Evolutionary conservation across 1,284 basidiomycete species (phyloP).

Genomic region (Malassezia cuniculi): DNA sequence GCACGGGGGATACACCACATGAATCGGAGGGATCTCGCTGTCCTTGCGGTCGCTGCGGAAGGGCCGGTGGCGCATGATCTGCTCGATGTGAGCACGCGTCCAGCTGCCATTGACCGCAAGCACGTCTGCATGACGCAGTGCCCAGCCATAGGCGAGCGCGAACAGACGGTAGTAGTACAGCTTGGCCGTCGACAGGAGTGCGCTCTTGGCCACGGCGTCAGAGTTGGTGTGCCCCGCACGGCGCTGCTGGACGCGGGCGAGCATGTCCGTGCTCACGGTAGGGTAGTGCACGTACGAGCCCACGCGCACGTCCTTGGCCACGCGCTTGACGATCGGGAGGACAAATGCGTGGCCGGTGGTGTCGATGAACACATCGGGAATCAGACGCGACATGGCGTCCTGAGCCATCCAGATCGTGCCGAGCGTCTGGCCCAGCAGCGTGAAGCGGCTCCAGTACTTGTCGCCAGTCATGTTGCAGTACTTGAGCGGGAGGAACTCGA

Average conservation of each 20-base stretch:
- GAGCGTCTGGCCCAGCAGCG: constrained; percentile 76
- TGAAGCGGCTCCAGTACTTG: constrained; percentile 70
- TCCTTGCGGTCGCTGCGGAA: constrained; percentile 9
- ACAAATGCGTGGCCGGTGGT: constrained; percentile 97
- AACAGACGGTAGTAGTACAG: constrained; percentile 80
- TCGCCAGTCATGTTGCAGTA: constrained; percentile 67
- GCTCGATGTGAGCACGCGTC: constrained; percentile 71
- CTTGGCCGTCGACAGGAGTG: constrained; percentile 56
- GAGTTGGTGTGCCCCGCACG: constrained; percentile 57
- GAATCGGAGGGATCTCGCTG: constrained; percentile 43
- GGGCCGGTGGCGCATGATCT: constrained; percentile 46
- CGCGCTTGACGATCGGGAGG: constrained; percentile 60
- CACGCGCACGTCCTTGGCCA: constrained; percentile 56
- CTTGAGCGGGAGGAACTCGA: constrained; percentile 67
- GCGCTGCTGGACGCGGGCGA: constrained; percentile 59
- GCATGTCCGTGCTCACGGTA: constrained; percentile 83
- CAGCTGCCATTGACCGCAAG: constrained; percentile 90
- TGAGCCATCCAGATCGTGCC: constrained; percentile 71
- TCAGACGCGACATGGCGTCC: constrained; percentile 59
- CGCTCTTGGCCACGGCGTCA: constrained; percentile 51
- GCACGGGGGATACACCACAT: constrained; percentile 78
- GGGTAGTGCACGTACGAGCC: constrained; percentile 94
- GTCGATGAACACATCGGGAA: constrained; percentile 85
- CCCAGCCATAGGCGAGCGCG: constrained; percentile 66
- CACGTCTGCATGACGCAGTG: constrained; percentile 58